These are phyloP conservation scores for Musa beccarii DNA, from an alignment of 176 grass and related monocot genomes.

Conservation along the genomic window DNA sequence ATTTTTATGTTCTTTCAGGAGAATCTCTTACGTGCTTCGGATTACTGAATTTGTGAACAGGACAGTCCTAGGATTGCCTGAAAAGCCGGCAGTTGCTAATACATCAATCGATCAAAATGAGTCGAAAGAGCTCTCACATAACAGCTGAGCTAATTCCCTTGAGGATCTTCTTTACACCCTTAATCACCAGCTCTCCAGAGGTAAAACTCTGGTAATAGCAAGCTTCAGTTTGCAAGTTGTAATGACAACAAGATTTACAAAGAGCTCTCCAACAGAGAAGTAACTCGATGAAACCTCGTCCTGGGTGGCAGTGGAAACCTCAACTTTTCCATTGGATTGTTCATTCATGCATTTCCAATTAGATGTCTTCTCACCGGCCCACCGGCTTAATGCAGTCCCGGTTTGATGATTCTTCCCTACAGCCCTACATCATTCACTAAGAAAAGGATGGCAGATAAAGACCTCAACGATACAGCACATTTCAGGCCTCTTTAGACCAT, in stretches of 20 bases:
- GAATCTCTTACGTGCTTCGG: conserved; percentile 24
- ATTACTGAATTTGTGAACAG: conserved; percentile 20
- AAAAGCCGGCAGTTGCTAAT: conserved; percentile 8
- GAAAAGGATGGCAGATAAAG: conserved; percentile 23
- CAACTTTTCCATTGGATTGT: conserved; percentile 8
- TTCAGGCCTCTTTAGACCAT: conserved; percentile 15
- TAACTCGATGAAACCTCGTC: conserved; percentile 1
- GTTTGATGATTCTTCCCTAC: conserved; percentile 29
- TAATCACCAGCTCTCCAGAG: conserved; percentile 1
- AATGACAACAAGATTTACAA: conserved; percentile 2
- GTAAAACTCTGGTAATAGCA: conserved; percentile 21
- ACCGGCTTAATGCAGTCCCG: conserved; percentile 10
- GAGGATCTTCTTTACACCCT: conserved; percentile 10
- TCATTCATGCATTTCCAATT: conserved; percentile 23
- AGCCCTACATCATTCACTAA: conserved; percentile 16
- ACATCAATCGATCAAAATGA: conserved; percentile 11
- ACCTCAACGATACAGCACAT: conserved; percentile 25
- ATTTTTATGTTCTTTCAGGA: conserved; percentile 21
- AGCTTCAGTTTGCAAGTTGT: conserved; percentile 7
- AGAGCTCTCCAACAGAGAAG: not conserved
- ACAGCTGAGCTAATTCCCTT: conserved; percentile 5
- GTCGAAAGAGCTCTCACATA: conserved; percentile 6
- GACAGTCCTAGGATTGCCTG: conserved; percentile 13
- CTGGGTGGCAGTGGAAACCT: conserved; percentile 1
- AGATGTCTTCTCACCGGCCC: conserved; percentile 20